Conservation (phyloP, 108 stramenopile species). For the Skeletonema tropicum region DNA sequence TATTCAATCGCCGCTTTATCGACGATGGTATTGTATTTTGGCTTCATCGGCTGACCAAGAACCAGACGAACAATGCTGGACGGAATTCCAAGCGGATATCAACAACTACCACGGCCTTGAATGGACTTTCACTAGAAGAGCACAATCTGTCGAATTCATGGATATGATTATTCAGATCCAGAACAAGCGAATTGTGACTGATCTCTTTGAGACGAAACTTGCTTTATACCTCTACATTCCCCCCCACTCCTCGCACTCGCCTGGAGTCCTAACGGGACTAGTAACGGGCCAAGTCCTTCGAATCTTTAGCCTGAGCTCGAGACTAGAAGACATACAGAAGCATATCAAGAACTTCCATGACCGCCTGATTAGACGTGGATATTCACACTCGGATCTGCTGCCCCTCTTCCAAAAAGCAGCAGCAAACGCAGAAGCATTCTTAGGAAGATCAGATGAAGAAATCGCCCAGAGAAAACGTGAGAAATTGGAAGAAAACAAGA, state of each 20-base stretch:
- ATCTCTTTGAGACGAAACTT: constrained; percentile 22
- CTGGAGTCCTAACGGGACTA: constrained; percentile 15
- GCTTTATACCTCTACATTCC: constrained; percentile 13
- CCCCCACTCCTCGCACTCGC: constrained; percentile 7
- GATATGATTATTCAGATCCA: constrained; percentile 28
- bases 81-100: constrained; percentile 14
- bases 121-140: constrained; percentile 18
- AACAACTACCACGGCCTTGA: constrained; percentile 13
- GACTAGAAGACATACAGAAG: neutral
- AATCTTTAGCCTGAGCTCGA: constrained; percentile 19
- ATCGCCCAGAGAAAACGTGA: neutral
- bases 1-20: constrained; percentile 31
- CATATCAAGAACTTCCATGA: constrained; percentile 23
- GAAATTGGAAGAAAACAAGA: neutral
- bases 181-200: constrained; percentile 1
- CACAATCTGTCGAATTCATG: constrained; percentile 18
- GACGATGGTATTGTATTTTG: constrained; percentile 40
- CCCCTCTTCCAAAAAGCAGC: constrained; percentile 34
- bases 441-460: neutral
- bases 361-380: constrained; percentile 30
- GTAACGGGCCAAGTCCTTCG: constrained; percentile 27
- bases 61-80: constrained; percentile 8
- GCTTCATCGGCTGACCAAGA: constrained; percentile 1
- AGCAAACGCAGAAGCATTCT: constrained; percentile 13
- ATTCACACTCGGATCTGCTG: neutral